Base-by-base conservation (phyloP, 495 filamentous ascomycete species). In the Neurospora sp. region DNA sequence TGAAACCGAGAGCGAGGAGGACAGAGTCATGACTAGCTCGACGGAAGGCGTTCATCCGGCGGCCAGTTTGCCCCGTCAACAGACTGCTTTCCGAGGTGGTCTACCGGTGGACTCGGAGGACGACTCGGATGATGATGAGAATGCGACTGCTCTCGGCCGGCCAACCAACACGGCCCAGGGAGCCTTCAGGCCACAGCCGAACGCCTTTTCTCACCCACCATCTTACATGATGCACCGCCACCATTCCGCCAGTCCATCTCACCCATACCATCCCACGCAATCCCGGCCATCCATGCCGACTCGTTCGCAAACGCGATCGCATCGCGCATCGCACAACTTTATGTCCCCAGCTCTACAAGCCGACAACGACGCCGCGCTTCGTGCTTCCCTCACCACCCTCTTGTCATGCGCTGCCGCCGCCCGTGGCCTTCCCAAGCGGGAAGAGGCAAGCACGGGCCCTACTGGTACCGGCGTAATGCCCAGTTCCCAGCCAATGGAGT, bases 311-410 rank as follows among this genome's bases (percentile, higher is more conserved):
- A 80, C 80, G 16, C 80, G 84, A 68, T 68, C 80, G 38, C 85
- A 85, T 70, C 89, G 90, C 61, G 78, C 77, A 40, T 77, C 84
- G 0, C 87, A 84, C 72, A 86, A 87, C 77, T 86, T 91, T 77
- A 88, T 94, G 73, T 91, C 92, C 2, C 92, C 94, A 2, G 89
- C 91, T 4, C 88, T 93, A 77, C 91, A 91, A 74, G 89, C 92
- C 35, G 94, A 97, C 71, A 94, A 98, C 75, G 96, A 99, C 79
- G 95, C 93, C 35, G 96, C 94, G 0, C 88, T 99, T 2, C 90
- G 96, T 44, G 94, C 96, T 8, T 96, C 93, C 71, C 85, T 99
- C 5, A 97, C 94, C 8, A 99, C 96, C 4, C 88, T 99, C n/a
- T 88, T 99, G 5, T 97, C 94, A 53, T 94, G 92, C 78, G 96